Percentiles rank a stretch among this genome's conserved stretches.
Evolutionary conservation across 2,329 filamentous ascomycete genomes (phyloP).

Genomic region (Colletotrichum sp.): DNA sequence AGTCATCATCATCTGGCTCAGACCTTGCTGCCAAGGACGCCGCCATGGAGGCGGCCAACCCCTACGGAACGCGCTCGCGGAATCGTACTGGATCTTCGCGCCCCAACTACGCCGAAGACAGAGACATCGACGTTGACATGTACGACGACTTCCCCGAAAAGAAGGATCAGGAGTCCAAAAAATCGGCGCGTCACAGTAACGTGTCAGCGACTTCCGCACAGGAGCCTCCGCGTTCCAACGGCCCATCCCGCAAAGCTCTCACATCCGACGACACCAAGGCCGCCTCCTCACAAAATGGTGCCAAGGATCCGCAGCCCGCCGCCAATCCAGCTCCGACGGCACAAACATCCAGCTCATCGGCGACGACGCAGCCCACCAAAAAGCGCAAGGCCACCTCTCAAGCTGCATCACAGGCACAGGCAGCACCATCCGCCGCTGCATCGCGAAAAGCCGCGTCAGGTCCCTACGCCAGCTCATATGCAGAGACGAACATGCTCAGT

Average conservation of each 20-base stretch:
- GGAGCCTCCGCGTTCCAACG: slow-evolving; percentile 35
- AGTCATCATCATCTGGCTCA: slow-evolving; percentile 50
- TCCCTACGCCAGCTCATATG: slow-evolving; percentile 38
- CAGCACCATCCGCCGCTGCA: slow-evolving; percentile 31
- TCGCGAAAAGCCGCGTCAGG: slow-evolving; percentile 42
- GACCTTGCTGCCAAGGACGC: slow-evolving; percentile 53
- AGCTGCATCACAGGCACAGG: slow-evolving; percentile 8
- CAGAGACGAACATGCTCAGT: slow-evolving; percentile 85
- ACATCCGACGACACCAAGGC: slow-evolving; percentile 44
- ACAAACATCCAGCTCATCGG: slow-evolving; percentile 55
- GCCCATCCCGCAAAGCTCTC: slow-evolving; percentile 44
- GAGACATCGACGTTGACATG: slow-evolving; percentile 84
- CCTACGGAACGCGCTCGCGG: slow-evolving; percentile 92
- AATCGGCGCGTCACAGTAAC: slow-evolving; percentile 54
- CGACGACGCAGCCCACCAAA: slow-evolving; percentile 62
- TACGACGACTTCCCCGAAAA: slow-evolving; percentile 71
- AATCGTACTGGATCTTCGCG: slow-evolving; percentile 82
- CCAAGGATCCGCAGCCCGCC: slow-evolving; percentile 39
- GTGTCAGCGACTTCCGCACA: slow-evolving; percentile 42
- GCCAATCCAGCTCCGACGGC: slow-evolving; percentile 24
- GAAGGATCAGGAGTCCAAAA: slow-evolving; percentile 63
- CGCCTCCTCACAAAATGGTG: slow-evolving; percentile 35
- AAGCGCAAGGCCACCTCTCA: slow-evolving; percentile 79
- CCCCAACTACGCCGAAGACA: slow-evolving; percentile 94
- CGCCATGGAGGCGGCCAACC: slow-evolving; percentile 61